These are phyloP conservation scores for Panicum hallii DNA, from an alignment of 202 grass and related monocot species.

Conservation along the genomic window DNA sequence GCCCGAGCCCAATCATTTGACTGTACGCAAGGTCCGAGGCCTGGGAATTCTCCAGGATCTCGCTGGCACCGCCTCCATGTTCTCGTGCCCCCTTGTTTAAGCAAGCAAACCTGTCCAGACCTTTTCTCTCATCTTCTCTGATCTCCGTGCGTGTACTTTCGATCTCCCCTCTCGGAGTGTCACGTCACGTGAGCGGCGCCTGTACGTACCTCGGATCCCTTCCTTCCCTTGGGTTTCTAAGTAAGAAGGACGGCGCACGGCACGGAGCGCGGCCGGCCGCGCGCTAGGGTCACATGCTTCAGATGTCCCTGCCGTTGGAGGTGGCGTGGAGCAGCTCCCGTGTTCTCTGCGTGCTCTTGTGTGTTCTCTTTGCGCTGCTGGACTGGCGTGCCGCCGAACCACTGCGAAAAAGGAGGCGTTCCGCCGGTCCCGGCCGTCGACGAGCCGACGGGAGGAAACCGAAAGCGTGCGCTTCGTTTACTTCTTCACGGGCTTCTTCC, in stretches of 20 bases:
- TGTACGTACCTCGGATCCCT: neutral
- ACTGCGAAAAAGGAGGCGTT: neutral
- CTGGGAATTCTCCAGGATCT: constrained; percentile 51
- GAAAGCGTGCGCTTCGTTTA: no score
- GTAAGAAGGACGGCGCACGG: neutral
- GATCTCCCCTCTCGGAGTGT: neutral
- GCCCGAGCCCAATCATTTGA: constrained; percentile 58
- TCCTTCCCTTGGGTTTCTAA: neutral
- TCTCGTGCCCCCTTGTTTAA: constrained; percentile 1
- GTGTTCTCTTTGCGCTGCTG: no score
- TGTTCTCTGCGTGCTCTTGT: constrained; percentile 32
- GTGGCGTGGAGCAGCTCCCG: constrained; percentile 29
- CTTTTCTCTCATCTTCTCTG: no score
- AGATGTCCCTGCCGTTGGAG: neutral
- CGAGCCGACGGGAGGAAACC: neutral
- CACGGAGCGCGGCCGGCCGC: neutral
- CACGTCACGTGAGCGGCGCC: constrained; percentile 5
- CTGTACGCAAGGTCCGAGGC: constrained; percentile 27
- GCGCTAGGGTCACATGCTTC: neutral
- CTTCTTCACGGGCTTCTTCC: neutral
- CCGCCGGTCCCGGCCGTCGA: no score
- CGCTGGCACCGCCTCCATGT: constrained; percentile 35
- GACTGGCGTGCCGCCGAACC: neutral
- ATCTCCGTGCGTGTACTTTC: no score
- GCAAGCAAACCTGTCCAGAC: neutral